Base-by-base conservation (phyloP, 306 rosid species). In the Cucurbita argyrosperma region DNA sequence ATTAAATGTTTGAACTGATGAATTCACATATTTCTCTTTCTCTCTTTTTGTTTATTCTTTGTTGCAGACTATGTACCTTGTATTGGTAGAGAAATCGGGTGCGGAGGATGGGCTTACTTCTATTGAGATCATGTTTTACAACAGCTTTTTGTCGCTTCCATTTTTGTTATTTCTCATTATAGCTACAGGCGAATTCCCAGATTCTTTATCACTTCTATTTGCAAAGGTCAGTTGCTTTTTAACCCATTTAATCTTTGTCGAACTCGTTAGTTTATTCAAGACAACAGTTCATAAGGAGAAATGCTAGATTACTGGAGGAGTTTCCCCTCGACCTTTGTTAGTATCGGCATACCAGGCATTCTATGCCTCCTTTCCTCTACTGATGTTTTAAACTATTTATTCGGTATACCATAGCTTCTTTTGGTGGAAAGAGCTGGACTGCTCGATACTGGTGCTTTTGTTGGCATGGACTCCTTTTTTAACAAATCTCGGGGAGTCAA, bases 81-180 rank as follows among this genome's bases (percentile, higher is more conserved):
- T 91, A 67, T 80, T 94, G 82, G 97, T 94, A 80, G 96, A 94
- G 85, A 91, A 82, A 80, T 94, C 99, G 38, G 97, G 99, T 52
- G 99, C 92, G 58, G 99, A 94, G 84, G 87, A 89, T 67, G 96
- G 97, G 78, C 92, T 91, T 72, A 85, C 96, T 14, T 94, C 99
- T 2, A 59, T 91, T 66, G 99, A 94, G 84, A 91, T 94, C 77
- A 89, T 94, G 99, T 91, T 91, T 80, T 94, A 91, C 60, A 89
- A 94, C 88, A 91, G 99, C 69, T 84, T 91, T 84, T 80, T 94
- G 74, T 94, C 96, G 68, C 88, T 94, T 88, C 99, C 97, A 30
- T 89, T 91, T 86, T 83, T 94, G 82, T 69, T 87, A 76, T 89
- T 94, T 82, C 90, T 94, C 78, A 91, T 94, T 76, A 82, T 89